Percentiles rank a stretch among this genome's conserved stretches.
Evolutionary conservation across 495 filamentous ascomycete species (phyloP).

Genomic region (Aspergillus bertholletiae): DNA sequence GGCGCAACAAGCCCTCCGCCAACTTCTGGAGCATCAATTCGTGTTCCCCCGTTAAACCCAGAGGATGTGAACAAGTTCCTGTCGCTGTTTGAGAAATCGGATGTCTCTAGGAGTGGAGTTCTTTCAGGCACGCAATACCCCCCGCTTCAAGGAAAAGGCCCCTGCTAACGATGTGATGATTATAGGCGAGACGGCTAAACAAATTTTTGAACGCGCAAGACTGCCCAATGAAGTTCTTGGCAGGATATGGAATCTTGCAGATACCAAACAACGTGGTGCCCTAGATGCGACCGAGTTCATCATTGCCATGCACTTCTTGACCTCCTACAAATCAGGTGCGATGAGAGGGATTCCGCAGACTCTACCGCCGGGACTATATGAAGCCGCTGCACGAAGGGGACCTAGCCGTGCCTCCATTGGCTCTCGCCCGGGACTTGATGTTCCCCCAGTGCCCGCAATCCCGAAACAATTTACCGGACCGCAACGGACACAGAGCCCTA

Average conservation of each 20-base stretch:
- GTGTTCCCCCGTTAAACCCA: slow-evolving; percentile 84
- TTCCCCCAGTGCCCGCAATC: slow-evolving; percentile 54
- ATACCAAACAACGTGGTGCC: slow-evolving; percentile 85
- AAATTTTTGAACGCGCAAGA: slow-evolving; percentile 89
- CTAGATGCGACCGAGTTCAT: slow-evolving; percentile 92
- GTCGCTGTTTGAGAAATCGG: slow-evolving; percentile 81
- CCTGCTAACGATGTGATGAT: neutral
- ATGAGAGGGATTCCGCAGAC: slow-evolving; percentile 76
- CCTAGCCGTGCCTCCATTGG: slow-evolving; percentile 45
- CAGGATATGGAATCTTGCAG: slow-evolving; percentile 90
- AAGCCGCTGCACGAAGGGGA: slow-evolving; percentile 77
- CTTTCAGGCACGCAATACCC: slow-evolving; percentile 60
- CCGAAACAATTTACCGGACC: slow-evolving; percentile 71
- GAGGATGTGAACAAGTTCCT: slow-evolving; percentile 88
- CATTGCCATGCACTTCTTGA: slow-evolving; percentile 95
- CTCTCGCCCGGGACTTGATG: slow-evolving; percentile 38
- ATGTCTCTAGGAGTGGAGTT: slow-evolving; percentile 64
- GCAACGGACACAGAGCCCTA: slow-evolving; percentile 67
- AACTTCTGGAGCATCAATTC: slow-evolving; percentile 65
- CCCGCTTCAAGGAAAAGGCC: neutral
- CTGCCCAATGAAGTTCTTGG: slow-evolving; percentile 88
- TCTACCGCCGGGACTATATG: slow-evolving; percentile 83
- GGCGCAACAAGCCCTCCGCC: slow-evolving; percentile 57
- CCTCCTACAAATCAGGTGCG: slow-evolving; percentile 79
- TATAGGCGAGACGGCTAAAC: slow-evolving; percentile 77